Base-by-base conservation (phyloP, 225 moss, liverwort and hornwort species). In the Pseudisothecium myosuroides region DNA sequence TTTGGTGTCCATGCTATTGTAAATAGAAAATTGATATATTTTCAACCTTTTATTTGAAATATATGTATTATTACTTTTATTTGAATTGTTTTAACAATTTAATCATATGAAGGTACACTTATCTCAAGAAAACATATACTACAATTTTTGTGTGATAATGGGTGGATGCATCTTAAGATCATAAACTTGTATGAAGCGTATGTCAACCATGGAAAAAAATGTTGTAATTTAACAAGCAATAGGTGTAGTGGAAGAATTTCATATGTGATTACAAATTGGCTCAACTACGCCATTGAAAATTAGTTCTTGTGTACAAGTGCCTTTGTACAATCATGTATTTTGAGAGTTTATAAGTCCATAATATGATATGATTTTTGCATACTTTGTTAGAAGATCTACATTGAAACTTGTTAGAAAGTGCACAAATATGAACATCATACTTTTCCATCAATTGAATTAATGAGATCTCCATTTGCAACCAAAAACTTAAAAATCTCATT, bases 221-320 rank as follows among this genome's bases (percentile, higher is more conserved):
- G 12, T 11, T 67, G 0, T 5, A 2, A 37, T n/a, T 21, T 21
- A n/a, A 22, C 3, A 0, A 68, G 7, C n/a, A n/a, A n/a, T 7
- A 68, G 5, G 22, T 37, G 21, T 67, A 10, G 11, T 21, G 4
- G 7, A 68, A 39, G 23, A 68, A 68, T n/a, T 68, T n/a, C 4
- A 68, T 37, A 68, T n/a, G 22, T n/a, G 7, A 68, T 68, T n/a
- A n/a, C 12, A 68, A 37, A 66, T 37, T 10, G 3, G 18, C 37
- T 21, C 21, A 67, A 9, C 6, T 12, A 37, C 21, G 67, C 21
- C 37, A 67, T 67, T 67, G 21, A 67, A 2, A 67, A 67, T 67
- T 36, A 11, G 21, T 67, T 67, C 11, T n/a, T n/a, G n/a, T n/a
- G n/a, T 37, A 21, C 11, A 67, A 67, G 4, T 67, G 21, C 4